phyloP scores from a whole-genome alignment of 2,329 filamentous ascomycete species.

The Fusarium sarcochroum region DNA sequence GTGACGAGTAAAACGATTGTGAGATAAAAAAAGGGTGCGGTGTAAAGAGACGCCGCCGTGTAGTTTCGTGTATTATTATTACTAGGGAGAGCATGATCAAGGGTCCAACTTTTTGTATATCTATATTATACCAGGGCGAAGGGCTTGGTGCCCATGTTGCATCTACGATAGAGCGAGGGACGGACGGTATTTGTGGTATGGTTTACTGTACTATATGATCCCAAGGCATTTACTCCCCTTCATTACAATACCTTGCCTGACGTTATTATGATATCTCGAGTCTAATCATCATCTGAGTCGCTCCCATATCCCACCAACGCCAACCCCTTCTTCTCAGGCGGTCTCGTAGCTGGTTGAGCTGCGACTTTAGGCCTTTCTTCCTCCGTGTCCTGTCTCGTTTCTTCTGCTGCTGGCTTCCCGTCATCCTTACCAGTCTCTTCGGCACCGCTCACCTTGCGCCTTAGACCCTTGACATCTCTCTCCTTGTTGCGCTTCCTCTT shows the following conservation, averaged over 20 bases:
- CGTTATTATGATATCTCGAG: constrained; percentile 1
- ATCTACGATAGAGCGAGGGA: constrained; percentile 41
- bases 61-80: constrained; percentile 44
- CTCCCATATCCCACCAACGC: constrained; percentile 68
- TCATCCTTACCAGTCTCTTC: constrained; percentile 23
- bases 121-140: constrained; percentile 40
- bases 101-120: constrained; percentile 40
- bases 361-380: constrained; percentile 21
- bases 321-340: constrained; percentile 47
- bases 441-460: constrained; percentile 46
- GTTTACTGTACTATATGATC: constrained; percentile 34
- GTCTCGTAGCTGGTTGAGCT: constrained; percentile 8
- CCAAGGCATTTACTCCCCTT: constrained; percentile 41
- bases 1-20: constrained; percentile 48
- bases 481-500: constrained; percentile 56
- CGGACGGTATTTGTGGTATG: constrained; percentile 24
- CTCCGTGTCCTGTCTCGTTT: constrained; percentile 20
- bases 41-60: constrained; percentile 2
- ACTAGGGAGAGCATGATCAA: constrained; percentile 22
- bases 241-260: constrained; percentile 2
- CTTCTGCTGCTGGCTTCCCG: constrained; percentile 29
- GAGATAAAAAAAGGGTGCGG: constrained; percentile 3
- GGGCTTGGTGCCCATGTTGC: constrained; percentile 19
- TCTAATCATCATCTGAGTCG: constrained; percentile 63
- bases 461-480: constrained; percentile 54